Evolutionary conservation across 2,329 filamentous ascomycete species (phyloP).

Genomic region (Moelleriella libera): DNA sequence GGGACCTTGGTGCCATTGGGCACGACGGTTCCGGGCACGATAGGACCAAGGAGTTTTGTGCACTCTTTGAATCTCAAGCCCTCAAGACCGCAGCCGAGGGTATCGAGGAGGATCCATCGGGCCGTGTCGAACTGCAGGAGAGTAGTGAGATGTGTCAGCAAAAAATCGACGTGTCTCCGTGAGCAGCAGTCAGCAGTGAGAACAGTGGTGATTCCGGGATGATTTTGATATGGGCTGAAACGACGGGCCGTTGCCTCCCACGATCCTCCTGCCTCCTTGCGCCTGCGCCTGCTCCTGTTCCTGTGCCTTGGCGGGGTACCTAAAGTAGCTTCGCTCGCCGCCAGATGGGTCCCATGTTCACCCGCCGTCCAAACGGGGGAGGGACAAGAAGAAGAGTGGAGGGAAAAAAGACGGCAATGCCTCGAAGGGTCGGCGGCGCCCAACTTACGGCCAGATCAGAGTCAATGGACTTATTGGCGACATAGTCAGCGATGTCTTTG

Average conservation of each 20-base stretch:
- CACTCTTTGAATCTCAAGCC: conserved; percentile 93
- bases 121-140: conserved; percentile 72
- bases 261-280: too few relatives aligned
- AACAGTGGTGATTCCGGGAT: too few relatives aligned
- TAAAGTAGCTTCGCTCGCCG: too few relatives aligned
- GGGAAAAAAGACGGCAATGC: background rate
- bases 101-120: conserved; percentile 92
- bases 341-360: too few relatives aligned
- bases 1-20: conserved; percentile 86
- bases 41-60: conserved; percentile 82
- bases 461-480: conserved; percentile 80
- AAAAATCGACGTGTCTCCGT: background rate
- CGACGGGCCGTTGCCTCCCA: too few relatives aligned
- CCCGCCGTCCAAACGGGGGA: too few relatives aligned
- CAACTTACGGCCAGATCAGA: conserved; percentile 79
- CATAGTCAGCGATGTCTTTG: conserved; percentile 86
- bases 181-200: too few relatives aligned
- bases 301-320: too few relatives aligned
- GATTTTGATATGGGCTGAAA: too few relatives aligned
- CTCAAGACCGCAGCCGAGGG: conserved; percentile 90
- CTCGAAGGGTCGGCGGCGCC: background rate
- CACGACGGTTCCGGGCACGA: conserved; percentile 79
- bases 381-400: too few relatives aligned
- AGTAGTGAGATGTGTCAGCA: background rate
- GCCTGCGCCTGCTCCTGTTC: too few relatives aligned